Evolutionary conservation across 2,329 filamentous ascomycete species (phyloP).

Genomic region (Fusarium papillatum): DNA sequence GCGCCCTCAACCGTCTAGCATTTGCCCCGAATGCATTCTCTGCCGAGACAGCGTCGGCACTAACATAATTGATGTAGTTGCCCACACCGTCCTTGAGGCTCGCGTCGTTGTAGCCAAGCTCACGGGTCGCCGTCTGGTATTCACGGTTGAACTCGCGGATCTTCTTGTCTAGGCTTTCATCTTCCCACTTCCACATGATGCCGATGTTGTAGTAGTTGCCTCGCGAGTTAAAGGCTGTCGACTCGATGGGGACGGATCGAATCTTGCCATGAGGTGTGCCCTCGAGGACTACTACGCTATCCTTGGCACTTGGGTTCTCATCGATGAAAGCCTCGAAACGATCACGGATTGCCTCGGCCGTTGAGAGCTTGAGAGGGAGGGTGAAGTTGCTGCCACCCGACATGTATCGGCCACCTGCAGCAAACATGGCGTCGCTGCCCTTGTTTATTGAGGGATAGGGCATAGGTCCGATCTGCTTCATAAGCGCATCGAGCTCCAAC

Average conservation of each 20-base stretch:
- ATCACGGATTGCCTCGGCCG: conserved; percentile 35
- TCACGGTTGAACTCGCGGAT: conserved; percentile 38
- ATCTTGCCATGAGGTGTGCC: conserved; percentile 31
- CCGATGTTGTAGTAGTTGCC: conserved; percentile 42
- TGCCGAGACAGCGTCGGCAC: conserved; percentile 26
- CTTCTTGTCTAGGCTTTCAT: conserved; percentile 27
- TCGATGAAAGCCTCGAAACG: conserved; percentile 32
- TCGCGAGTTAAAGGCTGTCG: conserved; percentile 41
- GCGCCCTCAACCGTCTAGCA: conserved; percentile 24
- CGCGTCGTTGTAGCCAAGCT: conserved; percentile 39
- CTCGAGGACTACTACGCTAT: conserved; percentile 35
- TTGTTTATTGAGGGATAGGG: conserved; percentile 58
- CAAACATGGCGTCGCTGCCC: conserved; percentile 51
- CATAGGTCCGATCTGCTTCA: conserved; percentile 53
- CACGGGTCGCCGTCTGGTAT: conserved; percentile 33
- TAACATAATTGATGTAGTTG: conserved; percentile 37
- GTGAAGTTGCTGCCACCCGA: conserved; percentile 60
- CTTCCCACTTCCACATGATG: conserved; percentile 31
- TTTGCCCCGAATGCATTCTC: conserved; percentile 37
- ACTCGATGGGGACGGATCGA: conserved; percentile 26
- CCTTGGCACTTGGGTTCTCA: conserved; percentile 18
- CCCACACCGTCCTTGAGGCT: conserved; percentile 31
- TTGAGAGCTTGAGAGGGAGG: conserved; percentile 50
- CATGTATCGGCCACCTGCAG: conserved; percentile 52
- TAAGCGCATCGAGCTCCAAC: conserved; percentile 51